Conservation (phyloP, 2,329 filamentous ascomycete species). For the Colletotrichum navitas region DNA sequence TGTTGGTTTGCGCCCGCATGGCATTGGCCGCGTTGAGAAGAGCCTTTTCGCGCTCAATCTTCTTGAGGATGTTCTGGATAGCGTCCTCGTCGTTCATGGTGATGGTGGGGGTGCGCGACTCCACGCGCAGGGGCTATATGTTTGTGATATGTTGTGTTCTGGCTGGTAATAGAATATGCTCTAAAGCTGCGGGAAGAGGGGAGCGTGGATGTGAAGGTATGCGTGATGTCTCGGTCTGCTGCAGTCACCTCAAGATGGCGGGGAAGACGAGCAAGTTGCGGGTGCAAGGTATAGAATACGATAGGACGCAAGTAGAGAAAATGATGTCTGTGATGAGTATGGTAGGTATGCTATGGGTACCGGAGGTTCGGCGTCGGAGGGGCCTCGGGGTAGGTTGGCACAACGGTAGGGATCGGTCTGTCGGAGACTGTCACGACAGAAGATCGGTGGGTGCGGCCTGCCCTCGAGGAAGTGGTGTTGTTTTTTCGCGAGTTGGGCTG, state of each 20-base stretch:
- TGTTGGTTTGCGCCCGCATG: constrained; percentile 96
- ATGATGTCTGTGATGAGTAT: constrained; percentile 8
- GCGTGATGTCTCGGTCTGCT: constrained; percentile 6
- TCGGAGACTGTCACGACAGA: constrained; percentile 39
- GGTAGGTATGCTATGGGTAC: constrained; percentile 18
- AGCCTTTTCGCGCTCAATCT: constrained; percentile 97
- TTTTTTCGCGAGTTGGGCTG: constrained; percentile 34
- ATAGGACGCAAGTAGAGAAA: constrained; percentile 3
- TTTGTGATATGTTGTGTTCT: constrained; percentile 17
- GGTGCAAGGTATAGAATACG: constrained; percentile 12
- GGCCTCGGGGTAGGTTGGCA: constrained; percentile 33
- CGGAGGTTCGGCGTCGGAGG: constrained; percentile 35
- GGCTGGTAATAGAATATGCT: constrained; percentile 1
- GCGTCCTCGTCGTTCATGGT: constrained; percentile 74
- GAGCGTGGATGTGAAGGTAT: not conserved
- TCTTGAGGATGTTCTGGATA: constrained; percentile 86
- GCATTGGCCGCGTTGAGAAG: constrained; percentile 94
- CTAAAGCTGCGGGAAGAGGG: not conserved
- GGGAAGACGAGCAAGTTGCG: not conserved
- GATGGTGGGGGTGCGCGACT: constrained; percentile 53
- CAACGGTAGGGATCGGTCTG: constrained; percentile 37
- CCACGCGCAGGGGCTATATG: constrained; percentile 50
- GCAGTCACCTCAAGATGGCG: constrained; percentile 6
- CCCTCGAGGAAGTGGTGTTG: constrained; percentile 40
- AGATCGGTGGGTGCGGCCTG: constrained; percentile 41